Percentiles rank a stretch among this genome's conserved stretches.
These are phyloP conservation scores for Phytophthora foliorum DNA, from an alignment of 352 stramenopile species.

Conservation along the genomic window DNA sequence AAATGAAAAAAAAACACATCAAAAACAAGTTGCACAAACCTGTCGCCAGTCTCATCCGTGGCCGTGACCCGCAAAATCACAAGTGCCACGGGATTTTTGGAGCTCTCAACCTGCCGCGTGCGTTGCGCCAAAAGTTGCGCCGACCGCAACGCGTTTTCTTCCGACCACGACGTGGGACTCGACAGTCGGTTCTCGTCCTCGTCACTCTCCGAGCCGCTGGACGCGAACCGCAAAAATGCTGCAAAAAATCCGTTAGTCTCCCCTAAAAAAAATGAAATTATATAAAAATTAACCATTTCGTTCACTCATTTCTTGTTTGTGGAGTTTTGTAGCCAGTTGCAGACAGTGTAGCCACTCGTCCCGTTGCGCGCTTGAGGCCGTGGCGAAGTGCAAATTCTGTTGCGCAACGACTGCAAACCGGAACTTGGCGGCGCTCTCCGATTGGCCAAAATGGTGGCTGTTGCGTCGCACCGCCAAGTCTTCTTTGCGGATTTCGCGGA, in stretches of 20 bases:
- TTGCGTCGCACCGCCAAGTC: conserved; percentile 27
- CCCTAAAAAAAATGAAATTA: not conserved
- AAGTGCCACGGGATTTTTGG: conserved; percentile 28
- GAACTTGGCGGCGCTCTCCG: conserved; percentile 26
- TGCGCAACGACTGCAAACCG: conserved; percentile 46
- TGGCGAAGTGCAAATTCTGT: conserved; percentile 51
- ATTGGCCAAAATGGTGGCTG: conserved; percentile 31
- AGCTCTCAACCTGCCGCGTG: conserved; percentile 16
- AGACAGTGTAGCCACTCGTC: conserved; percentile 63
- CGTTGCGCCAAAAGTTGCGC: conserved; percentile 36
- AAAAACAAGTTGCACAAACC: conserved; percentile 30
- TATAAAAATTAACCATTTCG: conserved; percentile 13
- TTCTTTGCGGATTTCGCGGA: conserved; percentile 44
- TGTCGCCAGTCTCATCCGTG: conserved; percentile 38
- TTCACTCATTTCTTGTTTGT: conserved; percentile 14
- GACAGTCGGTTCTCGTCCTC: conserved; percentile 41
- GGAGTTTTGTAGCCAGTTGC: conserved; percentile 50
- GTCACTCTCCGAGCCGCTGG: conserved; percentile 59
- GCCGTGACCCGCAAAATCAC: conserved; percentile 48
- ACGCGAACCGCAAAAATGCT: conserved; percentile 66
- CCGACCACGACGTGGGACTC: conserved; percentile 30
- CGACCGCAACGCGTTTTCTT: conserved; percentile 39
- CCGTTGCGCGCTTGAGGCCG: conserved; percentile 37
- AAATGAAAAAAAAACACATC: not conserved
- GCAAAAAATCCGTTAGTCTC: not conserved